These are phyloP conservation scores for Aspergillus vadensis DNA, from an alignment of 2,329 filamentous ascomycete genomes.

Conservation along the genomic window DNA sequence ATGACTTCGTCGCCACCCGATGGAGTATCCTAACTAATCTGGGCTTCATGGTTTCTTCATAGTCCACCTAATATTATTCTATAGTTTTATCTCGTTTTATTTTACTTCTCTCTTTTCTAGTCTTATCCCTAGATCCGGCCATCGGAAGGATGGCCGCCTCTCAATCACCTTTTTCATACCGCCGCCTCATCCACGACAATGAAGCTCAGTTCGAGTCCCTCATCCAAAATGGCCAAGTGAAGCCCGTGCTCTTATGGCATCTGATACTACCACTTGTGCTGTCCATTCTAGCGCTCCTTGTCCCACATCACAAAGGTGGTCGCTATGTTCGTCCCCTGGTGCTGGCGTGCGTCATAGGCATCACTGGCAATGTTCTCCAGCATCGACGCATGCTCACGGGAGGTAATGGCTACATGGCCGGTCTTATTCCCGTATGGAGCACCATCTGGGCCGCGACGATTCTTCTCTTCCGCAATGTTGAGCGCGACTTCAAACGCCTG, in stretches of 20 bases:
- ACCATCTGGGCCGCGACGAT: slow-evolving; percentile 56
- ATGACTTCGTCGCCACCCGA: not conserved
- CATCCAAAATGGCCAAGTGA: slow-evolving; percentile 31
- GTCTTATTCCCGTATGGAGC: slow-evolving; percentile 57
- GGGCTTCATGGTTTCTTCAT: not conserved
- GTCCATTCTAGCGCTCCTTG: slow-evolving; percentile 53
- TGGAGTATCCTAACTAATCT: not conserved
- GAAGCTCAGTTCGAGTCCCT: slow-evolving; percentile 26
- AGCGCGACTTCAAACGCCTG: slow-evolving; percentile 58
- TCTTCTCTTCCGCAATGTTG: slow-evolving; percentile 58
- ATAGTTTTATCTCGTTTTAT: not conserved
- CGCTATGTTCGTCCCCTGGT: slow-evolving; percentile 47
- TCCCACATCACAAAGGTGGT: slow-evolving; percentile 48
- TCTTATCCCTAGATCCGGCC: not conserved
- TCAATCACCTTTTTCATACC: slow-evolving; percentile 27
- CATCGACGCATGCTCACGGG: slow-evolving; percentile 53
- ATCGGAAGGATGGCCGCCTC: slow-evolving; percentile 28
- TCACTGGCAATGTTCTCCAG: slow-evolving; percentile 48
- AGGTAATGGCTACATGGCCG: slow-evolving; percentile 57
- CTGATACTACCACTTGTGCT: slow-evolving; percentile 33
- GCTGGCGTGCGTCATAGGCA: slow-evolving; percentile 47
- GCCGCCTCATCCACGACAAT: slow-evolving; percentile 28
- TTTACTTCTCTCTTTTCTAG: not conserved
- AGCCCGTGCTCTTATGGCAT: slow-evolving; percentile 41
- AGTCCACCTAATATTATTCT: not conserved